Conservation (phyloP, 169 alveolate genomes). For the Plasmodium inui region DNA sequence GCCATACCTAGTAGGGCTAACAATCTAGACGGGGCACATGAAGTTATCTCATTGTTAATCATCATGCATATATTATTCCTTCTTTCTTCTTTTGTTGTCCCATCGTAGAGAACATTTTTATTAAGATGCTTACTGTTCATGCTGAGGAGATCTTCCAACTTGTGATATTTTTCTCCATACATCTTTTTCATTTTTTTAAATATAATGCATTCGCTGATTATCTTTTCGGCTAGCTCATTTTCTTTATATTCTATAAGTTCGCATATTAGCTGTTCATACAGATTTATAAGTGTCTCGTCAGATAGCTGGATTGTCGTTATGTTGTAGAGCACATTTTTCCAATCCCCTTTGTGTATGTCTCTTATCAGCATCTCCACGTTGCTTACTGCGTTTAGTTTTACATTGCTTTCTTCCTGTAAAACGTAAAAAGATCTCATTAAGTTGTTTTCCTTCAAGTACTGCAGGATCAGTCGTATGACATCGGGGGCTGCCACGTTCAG, state of each 20-base stretch:
- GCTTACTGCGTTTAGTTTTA: constrained; percentile 80
- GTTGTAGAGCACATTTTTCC: constrained; percentile 83
- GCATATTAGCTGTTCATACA: constrained; percentile 84
- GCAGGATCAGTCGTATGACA: constrained; percentile 78
- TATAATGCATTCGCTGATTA: constrained; percentile 62
- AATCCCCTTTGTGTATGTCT: constrained; percentile 84
- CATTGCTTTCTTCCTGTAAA: constrained; percentile 84
- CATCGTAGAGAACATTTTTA: constrained; percentile 58
- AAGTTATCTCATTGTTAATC: constrained; percentile 78
- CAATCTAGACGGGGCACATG: constrained; percentile 85
- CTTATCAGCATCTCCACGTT: constrained; percentile 81
- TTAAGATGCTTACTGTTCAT: constrained; percentile 17
- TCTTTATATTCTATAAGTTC: constrained; percentile 85
- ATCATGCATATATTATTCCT: constrained; percentile 59
- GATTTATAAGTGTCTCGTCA: constrained; percentile 78
- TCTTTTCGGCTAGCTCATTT: constrained; percentile 77
- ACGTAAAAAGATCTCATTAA: constrained; percentile 79
- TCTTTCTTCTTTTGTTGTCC: constrained; percentile 65
- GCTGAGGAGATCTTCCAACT: constrained; percentile 14
- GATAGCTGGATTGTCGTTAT: constrained; percentile 83
- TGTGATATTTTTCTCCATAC: constrained; percentile 41
- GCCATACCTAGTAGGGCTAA: constrained; percentile 86
- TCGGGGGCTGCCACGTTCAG: constrained; percentile 64
- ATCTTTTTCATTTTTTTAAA: constrained; percentile 73
- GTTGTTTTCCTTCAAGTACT: constrained; percentile 83